A percentile compares a stretch with the other conserved stretches of the same genome.
Conservation (phyloP, 2,329 filamentous ascomycete genomes). For the Reticulascus tulasneorum region DNA sequence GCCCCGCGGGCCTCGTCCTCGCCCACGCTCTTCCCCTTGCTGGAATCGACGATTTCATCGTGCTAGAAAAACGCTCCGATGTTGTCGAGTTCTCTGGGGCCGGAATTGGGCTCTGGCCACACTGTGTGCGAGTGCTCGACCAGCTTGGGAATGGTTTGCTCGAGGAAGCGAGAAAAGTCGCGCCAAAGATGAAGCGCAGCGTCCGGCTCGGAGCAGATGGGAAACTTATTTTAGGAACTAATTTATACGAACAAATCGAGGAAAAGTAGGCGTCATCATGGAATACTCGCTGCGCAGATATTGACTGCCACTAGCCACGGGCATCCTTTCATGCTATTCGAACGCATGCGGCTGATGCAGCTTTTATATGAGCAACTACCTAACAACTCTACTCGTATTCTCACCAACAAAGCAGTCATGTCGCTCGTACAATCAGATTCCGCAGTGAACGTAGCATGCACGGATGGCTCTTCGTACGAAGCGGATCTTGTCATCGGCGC, state of each 20-base stretch:
- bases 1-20: constrained; percentile 18
- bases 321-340: constrained; percentile 29
- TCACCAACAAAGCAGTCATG: constrained; percentile 13
- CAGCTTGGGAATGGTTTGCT: constrained; percentile 48
- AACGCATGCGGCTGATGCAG: constrained; percentile 29
- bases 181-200: constrained; percentile 5
- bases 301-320: too few relatives aligned
- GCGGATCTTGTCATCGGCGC: constrained; percentile 34
- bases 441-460: constrained; percentile 25
- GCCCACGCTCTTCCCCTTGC: constrained; percentile 36
- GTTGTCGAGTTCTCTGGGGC: constrained; percentile 44
- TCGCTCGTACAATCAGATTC: constrained; percentile 8
- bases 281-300: too few relatives aligned
- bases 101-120: constrained; percentile 39
- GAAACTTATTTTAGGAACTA: too few relatives aligned
- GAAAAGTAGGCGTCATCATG: neutral
- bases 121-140: constrained; percentile 42
- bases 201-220: too few relatives aligned
- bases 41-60: constrained; percentile 42
- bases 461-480: constrained; percentile 22
- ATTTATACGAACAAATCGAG: too few relatives aligned
- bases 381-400: constrained; percentile 19
- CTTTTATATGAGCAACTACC: constrained; percentile 28
- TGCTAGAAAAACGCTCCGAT: constrained; percentile 38
- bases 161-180: constrained; percentile 19